Percentiles rank a stretch among this genome's conserved stretches.
Conservation (phyloP, 1,284 basidiomycete species). For the Rhodotorula sp. region DNA sequence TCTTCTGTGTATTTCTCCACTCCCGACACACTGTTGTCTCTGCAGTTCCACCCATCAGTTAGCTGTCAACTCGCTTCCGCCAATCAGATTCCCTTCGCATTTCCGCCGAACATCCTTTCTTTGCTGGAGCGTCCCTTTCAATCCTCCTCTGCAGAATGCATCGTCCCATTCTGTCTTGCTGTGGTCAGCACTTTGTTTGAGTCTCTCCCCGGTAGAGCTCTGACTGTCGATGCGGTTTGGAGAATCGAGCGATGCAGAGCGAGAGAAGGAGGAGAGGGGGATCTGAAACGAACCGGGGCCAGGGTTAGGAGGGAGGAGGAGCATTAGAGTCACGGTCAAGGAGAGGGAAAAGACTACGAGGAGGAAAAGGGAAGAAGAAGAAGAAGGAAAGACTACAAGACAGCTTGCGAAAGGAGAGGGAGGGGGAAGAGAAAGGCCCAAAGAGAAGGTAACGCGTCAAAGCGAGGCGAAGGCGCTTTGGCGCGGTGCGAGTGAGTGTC, state of each 20-base stretch:
- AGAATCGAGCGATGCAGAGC: neutral
- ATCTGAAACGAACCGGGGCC: neutral
- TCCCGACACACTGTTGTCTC: neutral
- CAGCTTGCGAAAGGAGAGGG: neutral
- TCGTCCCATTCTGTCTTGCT: no score
- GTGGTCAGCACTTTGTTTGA: no score
- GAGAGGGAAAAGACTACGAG: neutral
- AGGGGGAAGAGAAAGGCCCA: neutral
- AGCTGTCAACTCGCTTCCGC: neutral
- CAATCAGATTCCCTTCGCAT: neutral
- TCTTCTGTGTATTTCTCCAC: neutral
- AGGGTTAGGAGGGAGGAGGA: neutral
- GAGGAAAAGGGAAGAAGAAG: neutral
- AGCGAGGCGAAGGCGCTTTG: neutral
- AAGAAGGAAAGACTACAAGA: no score
- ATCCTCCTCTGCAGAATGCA: no score
- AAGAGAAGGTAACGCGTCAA: neutral
- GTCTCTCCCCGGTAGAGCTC: no score
- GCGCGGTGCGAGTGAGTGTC: neutral
- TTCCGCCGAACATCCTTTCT: neutral
- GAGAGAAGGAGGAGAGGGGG: neutral
- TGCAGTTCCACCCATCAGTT: neutral
- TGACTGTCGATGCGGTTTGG: no score
- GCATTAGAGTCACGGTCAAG: neutral
- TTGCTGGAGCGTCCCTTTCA: no score